phyloP scores from a whole-genome alignment of 1,139 yeast genomes.

The Pichia sp. region DNA sequence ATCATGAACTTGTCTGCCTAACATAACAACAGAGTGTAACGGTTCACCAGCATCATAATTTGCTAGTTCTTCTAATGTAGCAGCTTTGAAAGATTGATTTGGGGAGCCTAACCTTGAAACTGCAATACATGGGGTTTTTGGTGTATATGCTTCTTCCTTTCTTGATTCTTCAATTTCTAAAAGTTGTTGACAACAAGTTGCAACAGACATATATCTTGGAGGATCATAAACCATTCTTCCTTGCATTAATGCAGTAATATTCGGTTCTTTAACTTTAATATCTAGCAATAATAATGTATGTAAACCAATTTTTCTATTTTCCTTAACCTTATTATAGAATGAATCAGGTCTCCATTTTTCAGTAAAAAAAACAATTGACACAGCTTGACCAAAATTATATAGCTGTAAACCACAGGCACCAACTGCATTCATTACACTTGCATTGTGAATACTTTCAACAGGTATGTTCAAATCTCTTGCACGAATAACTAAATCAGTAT shows the following conservation, averaged over 20 bases:
- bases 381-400: constrained; percentile 94
- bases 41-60: constrained; percentile 92
- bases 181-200: constrained; percentile 82
- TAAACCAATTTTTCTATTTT: constrained; percentile 81
- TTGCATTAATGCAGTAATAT: constrained; percentile 88
- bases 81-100: constrained; percentile 76
- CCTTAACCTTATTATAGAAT: constrained; percentile 82
- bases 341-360: constrained; percentile 96
- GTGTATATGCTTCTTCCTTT: constrained; percentile 69
- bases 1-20: constrained; percentile 93
- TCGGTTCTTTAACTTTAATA: constrained; percentile 94
- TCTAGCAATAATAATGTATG: constrained; percentile 86
- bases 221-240: constrained; percentile 93
- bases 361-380: constrained; percentile 90
- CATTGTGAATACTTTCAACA: constrained; percentile 85
- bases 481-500: constrained; percentile 84
- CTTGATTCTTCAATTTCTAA: constrained; percentile 79
- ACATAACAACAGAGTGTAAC: constrained; percentile 79
- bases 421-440: constrained; percentile 96
- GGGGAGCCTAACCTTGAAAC: constrained; percentile 89
- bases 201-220: constrained; percentile 91
- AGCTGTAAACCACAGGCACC: constrained; percentile 96
- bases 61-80: constrained; percentile 65
- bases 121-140: constrained; percentile 88
- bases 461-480: constrained; percentile 78